Base-by-base conservation (phyloP, 495 filamentous ascomycete species). In the Penicillium desertorum region DNA sequence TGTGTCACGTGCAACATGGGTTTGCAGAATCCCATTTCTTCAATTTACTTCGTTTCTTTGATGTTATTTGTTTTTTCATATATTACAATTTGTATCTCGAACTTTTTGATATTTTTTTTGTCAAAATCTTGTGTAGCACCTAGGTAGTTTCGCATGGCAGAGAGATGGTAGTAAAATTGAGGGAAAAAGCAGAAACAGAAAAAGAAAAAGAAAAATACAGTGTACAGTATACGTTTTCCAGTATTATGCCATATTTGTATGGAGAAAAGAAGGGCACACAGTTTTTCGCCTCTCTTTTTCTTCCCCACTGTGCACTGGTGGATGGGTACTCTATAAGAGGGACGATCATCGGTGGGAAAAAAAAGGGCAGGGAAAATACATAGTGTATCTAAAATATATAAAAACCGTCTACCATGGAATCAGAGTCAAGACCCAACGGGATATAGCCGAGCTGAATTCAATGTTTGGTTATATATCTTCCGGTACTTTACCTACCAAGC, bases 1-100 rank as follows among this genome's bases (percentile, higher is more conserved):
- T 50, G 60, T 69, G 68, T 77, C 75, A 77, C 75, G 75, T 77
- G 67, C 68, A 70, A 74, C 71, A 76, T 74, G 69, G 62, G 67
- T 65, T 66, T 64, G 62, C 65, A 67, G 58, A 62, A 63, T 36
- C 20, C 46, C 50, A 27, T 27, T 46, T 55, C 47, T 34, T 2
- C 14, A 5, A n/a, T 50, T 30, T 5, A 20, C 41, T 51, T 41
- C 57, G 14, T 39, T 37, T 34, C 36, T 19, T 17, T 5, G 14
- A 20, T 30, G n/a, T 36, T 30, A 50, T 44, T 43, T 19, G 16
- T 37, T 44, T 37, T 44, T 46, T 29, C 55, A 36, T 25, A 17
- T 37, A 57, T 12, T 14, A 39, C 16, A 25, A 25, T 25, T 9
- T 54, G 25, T 11, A 8, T 37, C 10, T 39, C 11, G 9, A 17